Conservation (phyloP, 768 basidiomycete species). For the Dioszegia aurantiaca region DNA sequence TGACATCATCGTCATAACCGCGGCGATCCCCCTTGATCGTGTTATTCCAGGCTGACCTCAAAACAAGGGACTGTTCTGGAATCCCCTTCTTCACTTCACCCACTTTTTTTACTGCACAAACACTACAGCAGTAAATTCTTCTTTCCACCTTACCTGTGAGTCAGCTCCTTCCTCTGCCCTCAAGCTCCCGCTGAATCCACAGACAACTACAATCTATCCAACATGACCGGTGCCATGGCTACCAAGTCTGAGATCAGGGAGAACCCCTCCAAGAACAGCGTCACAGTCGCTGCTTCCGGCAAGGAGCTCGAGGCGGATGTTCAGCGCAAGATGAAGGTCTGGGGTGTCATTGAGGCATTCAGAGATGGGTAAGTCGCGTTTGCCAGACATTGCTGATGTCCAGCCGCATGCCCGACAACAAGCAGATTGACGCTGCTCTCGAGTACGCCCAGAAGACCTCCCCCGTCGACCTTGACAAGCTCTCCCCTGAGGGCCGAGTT, state of each 20-base stretch:
- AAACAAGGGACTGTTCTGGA: background rate
- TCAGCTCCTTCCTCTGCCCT: background rate
- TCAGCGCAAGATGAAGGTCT: slow-evolving; percentile 78
- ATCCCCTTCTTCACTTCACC: background rate
- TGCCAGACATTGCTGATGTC: slow-evolving; percentile 48
- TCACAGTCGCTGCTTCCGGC: slow-evolving; percentile 67
- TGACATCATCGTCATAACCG: too few species aligned
- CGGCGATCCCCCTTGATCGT: too few species aligned
- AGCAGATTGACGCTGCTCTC: slow-evolving; percentile 72
- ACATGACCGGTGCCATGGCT: slow-evolving; percentile 18
- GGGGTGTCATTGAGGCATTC: slow-evolving; percentile 76
- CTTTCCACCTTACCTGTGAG: slow-evolving; percentile 2
- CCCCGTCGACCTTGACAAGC: slow-evolving; percentile 63
- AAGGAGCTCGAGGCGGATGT: slow-evolving; percentile 67
- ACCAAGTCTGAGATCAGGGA: slow-evolving; percentile 37
- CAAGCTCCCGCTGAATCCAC: background rate
- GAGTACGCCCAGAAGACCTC: slow-evolving; percentile 63
- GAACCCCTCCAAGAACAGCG: slow-evolving; percentile 57
- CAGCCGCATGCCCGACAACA: slow-evolving; percentile 75
- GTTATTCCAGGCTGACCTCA: too few species aligned
- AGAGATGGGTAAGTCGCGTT: slow-evolving; percentile 58
- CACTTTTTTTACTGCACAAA: background rate
- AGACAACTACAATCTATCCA: background rate
- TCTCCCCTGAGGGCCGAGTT: slow-evolving; percentile 73
- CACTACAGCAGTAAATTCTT: background rate